Conservation (phyloP, 164 flowering plant species). For the Magnolia kwangsiensis region DNA sequence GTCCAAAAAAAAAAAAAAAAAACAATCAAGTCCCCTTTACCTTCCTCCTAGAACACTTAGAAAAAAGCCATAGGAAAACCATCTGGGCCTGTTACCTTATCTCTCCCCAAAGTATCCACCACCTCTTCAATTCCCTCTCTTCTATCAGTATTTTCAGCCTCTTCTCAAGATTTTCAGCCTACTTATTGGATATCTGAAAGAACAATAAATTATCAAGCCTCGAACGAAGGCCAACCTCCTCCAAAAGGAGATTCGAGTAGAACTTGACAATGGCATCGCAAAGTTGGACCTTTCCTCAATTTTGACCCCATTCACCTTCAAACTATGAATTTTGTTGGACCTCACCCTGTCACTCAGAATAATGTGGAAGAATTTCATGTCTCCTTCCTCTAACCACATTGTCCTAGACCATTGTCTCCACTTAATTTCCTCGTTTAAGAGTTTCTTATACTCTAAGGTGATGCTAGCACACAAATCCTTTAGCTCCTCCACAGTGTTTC, state of each 20-base stretch:
- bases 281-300: background rate
- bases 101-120: background rate
- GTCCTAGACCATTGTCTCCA: background rate
- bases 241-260: too few relatives aligned
- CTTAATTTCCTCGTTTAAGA: background rate
- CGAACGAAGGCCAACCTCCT: too few relatives aligned
- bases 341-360: background rate
- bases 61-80: background rate
- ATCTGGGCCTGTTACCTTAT: background rate
- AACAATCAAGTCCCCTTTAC: background rate
- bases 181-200: too few relatives aligned
- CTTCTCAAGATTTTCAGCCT: too few relatives aligned
- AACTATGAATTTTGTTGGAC: background rate
- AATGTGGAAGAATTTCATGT: background rate
- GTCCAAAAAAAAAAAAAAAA: background rate
- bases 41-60: background rate
- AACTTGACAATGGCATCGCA: too few relatives aligned
- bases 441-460: background rate
- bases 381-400: background rate
- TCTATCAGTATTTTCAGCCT: too few relatives aligned
- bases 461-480: too few relatives aligned
- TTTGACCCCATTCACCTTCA: background rate
- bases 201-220: too few relatives aligned
- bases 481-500: too few relatives aligned
- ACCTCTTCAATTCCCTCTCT: background rate